These are phyloP conservation scores for Ophiocordyceps camponoti-floridani DNA, from an alignment of 2,329 filamentous ascomycete species.

Conservation along the genomic window DNA sequence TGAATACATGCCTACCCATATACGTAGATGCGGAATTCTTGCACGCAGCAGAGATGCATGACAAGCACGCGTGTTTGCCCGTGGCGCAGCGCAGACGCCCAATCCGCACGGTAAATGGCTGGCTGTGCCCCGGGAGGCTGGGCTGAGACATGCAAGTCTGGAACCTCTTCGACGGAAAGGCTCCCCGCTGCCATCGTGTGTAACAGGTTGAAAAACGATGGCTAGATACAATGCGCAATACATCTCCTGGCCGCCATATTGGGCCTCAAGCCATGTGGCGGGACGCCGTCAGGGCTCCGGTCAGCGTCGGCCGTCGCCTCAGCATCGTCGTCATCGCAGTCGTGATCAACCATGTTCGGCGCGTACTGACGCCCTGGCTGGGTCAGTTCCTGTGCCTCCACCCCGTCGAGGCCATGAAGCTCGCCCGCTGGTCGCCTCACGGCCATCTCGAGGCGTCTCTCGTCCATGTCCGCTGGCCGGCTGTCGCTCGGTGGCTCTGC, in stretches of 20 bases:
- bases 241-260: not conserved
- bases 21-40: too few relatives aligned
- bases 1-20: too few relatives aligned
- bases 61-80: too few relatives aligned
- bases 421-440: constrained; percentile 16
- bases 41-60: too few relatives aligned
- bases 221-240: not conserved
- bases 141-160: too few relatives aligned
- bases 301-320: not conserved
- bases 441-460: constrained; percentile 14
- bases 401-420: constrained; percentile 16
- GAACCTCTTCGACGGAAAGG: not conserved
- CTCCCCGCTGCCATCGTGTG: not conserved
- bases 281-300: not conserved
- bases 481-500: constrained; percentile 2
- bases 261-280: not conserved
- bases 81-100: too few relatives aligned
- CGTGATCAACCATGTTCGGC: constrained; percentile 19
- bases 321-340: constrained; percentile 14
- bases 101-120: too few relatives aligned
- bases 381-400: constrained; percentile 12
- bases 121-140: too few relatives aligned
- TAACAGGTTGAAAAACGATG: not conserved
- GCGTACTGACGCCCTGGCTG: constrained; percentile 12
- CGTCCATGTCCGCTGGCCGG: constrained; percentile 1